Base-by-base conservation (phyloP, 257 asterid species). In the Nicotiana tabacum region DNA sequence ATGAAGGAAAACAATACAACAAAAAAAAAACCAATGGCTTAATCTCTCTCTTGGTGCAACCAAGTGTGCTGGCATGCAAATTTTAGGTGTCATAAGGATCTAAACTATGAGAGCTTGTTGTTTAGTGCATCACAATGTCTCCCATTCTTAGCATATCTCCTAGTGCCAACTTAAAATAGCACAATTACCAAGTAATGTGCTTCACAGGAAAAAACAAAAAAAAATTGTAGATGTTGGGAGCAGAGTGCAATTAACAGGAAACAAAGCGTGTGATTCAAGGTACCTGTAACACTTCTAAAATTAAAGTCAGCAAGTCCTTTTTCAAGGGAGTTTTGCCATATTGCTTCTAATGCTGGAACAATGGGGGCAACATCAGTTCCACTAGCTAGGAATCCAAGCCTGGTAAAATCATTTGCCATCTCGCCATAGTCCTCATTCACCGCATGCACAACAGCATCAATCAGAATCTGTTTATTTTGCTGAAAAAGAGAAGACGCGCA, bases 391-490 rank as follows among this genome's bases (percentile, higher is more conserved):
- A 96, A 96, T 77, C 99, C 99, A 32, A 96, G 98, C 90, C 99
- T 90, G 77, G 99, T 96, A 87, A 96, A 96, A 90, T 96, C 99
- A 85, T 96, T 93, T 84, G 99, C 99, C 99, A 96, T 96, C 97
- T 96, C 99, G 84, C 86, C 92, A 83, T 96, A 96, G 88, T 96
- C 99, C 89, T 96, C 99, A 90, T 96, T 96, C 80, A 96, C 98
- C 86, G 99, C 99, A 90, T 96, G 99, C 84, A 94, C 99, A 84
- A 96, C 98, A 84, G 99, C 99, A 87, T 96, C 98, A 65, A 96
- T 96, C 88, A 96, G 88, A 82, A 96, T 94, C 87, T 96, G 97
- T 86, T 96, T 96, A 88, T 96, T 96, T 94, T 91, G 98, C 99
- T 96, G 97, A 82, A 89, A 43, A 85, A 85, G 53, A 53, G 85